phyloP scores from a whole-genome alignment of 352 stramenopile genomes.

The Phytopythium montanum region DNA sequence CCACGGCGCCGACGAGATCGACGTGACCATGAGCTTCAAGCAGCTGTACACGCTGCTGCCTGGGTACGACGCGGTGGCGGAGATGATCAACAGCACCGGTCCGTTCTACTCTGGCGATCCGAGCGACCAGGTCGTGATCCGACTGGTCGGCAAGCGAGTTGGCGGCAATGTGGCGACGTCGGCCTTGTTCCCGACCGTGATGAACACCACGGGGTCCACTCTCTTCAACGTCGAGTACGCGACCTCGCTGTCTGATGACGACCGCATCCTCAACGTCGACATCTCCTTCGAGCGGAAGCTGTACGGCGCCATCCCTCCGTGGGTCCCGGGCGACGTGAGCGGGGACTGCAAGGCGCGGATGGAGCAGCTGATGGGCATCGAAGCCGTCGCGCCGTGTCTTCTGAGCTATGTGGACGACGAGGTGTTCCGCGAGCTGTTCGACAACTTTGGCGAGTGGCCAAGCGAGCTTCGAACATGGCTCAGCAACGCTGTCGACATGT shows the following conservation, averaged over 20 bases:
- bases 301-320: slow-evolving; percentile 30
- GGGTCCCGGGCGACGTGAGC: slow-evolving; percentile 20
- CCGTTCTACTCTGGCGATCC: slow-evolving; percentile 34
- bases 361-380: slow-evolving; percentile 12
- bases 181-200: slow-evolving; percentile 31
- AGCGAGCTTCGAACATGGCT: not conserved
- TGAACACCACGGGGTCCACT: slow-evolving; percentile 39
- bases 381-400: slow-evolving; percentile 22
- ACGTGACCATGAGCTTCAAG: slow-evolving; percentile 53
- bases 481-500: not conserved
- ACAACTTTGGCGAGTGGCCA: not conserved
- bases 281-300: slow-evolving; percentile 27
- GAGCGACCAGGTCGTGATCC: slow-evolving; percentile 44
- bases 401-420: slow-evolving; percentile 17
- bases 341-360: slow-evolving; percentile 18
- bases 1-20: slow-evolving; percentile 25
- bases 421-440: slow-evolving; percentile 18
- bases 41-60: slow-evolving; percentile 52
- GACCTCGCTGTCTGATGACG: slow-evolving; percentile 20
- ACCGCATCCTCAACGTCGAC: slow-evolving; percentile 15
- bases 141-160: slow-evolving; percentile 20
- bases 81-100: slow-evolving; percentile 11
- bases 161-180: slow-evolving; percentile 14
- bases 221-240: slow-evolving; percentile 37
- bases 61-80: slow-evolving; percentile 21